These are phyloP conservation scores for Ligustrum vulgare DNA, from an alignment of 257 asterid species.

Conservation along the genomic window DNA sequence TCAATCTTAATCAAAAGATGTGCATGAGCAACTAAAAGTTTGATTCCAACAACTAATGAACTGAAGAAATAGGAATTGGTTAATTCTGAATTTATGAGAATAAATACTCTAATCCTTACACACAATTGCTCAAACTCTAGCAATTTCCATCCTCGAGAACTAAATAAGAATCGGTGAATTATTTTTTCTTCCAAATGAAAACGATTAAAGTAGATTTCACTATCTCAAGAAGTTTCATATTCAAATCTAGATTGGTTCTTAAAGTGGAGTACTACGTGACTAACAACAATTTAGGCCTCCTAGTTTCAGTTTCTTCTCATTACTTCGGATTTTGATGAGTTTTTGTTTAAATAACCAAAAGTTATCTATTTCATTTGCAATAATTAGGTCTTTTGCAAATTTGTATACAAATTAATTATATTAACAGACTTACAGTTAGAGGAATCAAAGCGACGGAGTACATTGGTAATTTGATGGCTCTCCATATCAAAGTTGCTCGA, in stretches of 20 bases:
- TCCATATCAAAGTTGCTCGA: constrained; percentile 50
- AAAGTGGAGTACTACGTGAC: neutral
- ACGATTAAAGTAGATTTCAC: neutral
- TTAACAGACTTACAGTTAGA: constrained; percentile 35
- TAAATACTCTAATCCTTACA: too few relatives aligned
- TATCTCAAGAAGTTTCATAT: neutral
- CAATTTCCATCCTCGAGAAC: too few relatives aligned
- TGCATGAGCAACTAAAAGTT: neutral
- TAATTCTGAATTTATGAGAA: too few relatives aligned
- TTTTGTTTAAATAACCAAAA: too few relatives aligned
- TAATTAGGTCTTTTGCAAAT: neutral
- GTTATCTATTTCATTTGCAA: neutral
- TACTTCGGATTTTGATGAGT: neutral
- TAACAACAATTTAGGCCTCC: neutral
- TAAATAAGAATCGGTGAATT: too few relatives aligned
- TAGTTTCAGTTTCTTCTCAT: neutral
- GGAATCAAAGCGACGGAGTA: constrained; percentile 53
- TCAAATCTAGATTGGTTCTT: neutral
- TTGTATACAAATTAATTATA: neutral
- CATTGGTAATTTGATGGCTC: constrained; percentile 57
- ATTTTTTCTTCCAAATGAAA: neutral
- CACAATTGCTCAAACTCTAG: too few relatives aligned
- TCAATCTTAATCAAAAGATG: neutral
- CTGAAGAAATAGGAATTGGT: too few relatives aligned
- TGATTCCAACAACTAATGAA: too few relatives aligned